phyloP scores from a whole-genome alignment of 257 asterid genomes.

The Lithospermum erythrorhizon region DNA sequence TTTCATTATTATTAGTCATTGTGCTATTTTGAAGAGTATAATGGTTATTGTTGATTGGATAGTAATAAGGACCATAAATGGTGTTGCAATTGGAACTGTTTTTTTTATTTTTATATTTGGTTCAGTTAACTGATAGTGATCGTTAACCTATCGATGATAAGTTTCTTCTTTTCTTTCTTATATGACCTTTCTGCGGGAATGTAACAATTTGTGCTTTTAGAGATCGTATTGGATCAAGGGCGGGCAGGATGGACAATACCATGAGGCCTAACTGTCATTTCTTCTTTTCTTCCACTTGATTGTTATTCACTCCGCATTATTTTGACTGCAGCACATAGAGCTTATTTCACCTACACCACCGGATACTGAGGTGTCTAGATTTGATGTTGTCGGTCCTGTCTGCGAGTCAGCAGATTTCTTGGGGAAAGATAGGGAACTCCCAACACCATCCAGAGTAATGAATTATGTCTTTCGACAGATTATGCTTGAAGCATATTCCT shows the following conservation, averaged over 20 bases:
- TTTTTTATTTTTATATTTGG: no score
- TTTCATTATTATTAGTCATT: no score
- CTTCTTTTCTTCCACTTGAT: background rate
- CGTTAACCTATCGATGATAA: no score
- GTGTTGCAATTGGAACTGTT: no score
- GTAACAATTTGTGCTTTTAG: background rate
- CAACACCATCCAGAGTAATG: constrained; percentile 62
- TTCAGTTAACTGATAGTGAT: no score
- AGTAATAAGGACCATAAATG: no score
- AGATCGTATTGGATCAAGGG: background rate
- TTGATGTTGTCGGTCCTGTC: constrained; percentile 90
- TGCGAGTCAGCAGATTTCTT: constrained; percentile 96
- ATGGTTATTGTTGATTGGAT: no score
- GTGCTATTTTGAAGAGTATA: no score
- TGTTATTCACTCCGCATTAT: background rate
- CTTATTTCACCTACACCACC: constrained; percentile 65
- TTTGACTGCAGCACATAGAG: constrained; percentile 77
- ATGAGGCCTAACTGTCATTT: background rate
- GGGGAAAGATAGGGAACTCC: constrained; percentile 86
- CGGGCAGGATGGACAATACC: no score
- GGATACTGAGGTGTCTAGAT: constrained; percentile 48
- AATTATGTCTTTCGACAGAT: background rate
- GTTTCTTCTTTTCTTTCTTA: no score
- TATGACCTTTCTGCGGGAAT: no score
- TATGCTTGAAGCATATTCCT: background rate